These are phyloP conservation scores for Ilyonectria destructans DNA, from an alignment of 2,329 filamentous ascomycete genomes.

Conservation along the genomic window DNA sequence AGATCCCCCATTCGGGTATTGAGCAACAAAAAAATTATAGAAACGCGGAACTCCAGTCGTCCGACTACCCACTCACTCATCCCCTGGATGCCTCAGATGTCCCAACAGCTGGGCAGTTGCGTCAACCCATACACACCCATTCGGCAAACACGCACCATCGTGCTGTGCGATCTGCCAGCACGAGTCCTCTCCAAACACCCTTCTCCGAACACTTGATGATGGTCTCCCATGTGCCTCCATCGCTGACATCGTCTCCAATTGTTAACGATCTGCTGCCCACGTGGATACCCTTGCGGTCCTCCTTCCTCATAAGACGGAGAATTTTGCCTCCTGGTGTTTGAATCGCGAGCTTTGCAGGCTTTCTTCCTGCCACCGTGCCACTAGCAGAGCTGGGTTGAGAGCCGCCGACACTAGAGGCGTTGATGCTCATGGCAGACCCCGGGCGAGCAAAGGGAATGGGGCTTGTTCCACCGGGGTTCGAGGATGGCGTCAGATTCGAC, in stretches of 20 bases:
- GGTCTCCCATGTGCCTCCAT: slow-evolving; percentile 88
- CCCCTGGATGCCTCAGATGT: slow-evolving; percentile 11
- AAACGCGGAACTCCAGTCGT: slow-evolving; percentile 42
- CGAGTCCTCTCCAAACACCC: slow-evolving; percentile 85
- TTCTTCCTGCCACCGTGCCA: slow-evolving; percentile 73
- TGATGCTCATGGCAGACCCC: slow-evolving; percentile 77
- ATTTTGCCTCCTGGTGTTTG: slow-evolving; percentile 97
- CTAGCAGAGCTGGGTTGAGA: slow-evolving; percentile 72
- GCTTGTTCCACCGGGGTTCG: slow-evolving; percentile 65
- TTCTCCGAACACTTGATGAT: slow-evolving; percentile 91
- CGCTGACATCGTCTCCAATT: slow-evolving; percentile 72
- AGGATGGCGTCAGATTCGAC: slow-evolving; percentile 62
- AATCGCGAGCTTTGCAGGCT: slow-evolving; percentile 95
- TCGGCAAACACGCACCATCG: slow-evolving; percentile 95
- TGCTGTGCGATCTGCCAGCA: slow-evolving; percentile 86
- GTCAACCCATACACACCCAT: slow-evolving; percentile 75
- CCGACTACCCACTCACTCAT: slow-evolving; percentile 25
- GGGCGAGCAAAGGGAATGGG: slow-evolving; percentile 77
- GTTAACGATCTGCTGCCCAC: slow-evolving; percentile 61
- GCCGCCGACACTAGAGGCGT: slow-evolving; percentile 70
- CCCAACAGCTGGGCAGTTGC: slow-evolving; percentile 6
- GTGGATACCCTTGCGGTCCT: slow-evolving; percentile 73
- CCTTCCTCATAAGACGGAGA: slow-evolving; percentile 87
- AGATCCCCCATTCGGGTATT: slow-evolving; percentile 45
- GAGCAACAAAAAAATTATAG: slow-evolving; percentile 38